A percentile compares a stretch with the other conserved stretches of the same genome.
Conservation (phyloP, 169 alveolate species). For the Eimeria tenella region DNA sequence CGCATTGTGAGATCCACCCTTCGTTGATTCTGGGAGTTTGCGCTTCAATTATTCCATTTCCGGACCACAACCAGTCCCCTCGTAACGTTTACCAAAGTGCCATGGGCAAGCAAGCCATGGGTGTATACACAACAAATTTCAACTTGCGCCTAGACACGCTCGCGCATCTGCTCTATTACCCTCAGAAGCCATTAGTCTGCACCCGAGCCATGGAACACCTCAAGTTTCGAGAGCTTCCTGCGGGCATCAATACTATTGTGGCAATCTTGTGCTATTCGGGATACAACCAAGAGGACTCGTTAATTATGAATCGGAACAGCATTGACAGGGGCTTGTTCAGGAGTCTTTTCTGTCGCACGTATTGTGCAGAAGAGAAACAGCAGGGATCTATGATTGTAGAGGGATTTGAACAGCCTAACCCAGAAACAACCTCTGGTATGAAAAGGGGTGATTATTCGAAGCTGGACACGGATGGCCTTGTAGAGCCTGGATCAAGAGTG, state of each 20-base stretch:
- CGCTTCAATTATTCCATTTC: slow-evolving; percentile 99
- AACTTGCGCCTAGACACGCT: slow-evolving; percentile 99
- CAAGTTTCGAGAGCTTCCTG: slow-evolving; percentile 99
- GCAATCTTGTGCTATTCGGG: slow-evolving; percentile 99
- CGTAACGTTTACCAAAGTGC: slow-evolving; percentile 99
- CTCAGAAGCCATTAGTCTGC: slow-evolving; percentile 99
- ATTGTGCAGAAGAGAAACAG: slow-evolving; percentile 96
- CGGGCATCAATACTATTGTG: slow-evolving; percentile 98
- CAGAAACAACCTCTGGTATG: slow-evolving; percentile 65
- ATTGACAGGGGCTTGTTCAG: slow-evolving; percentile 99
- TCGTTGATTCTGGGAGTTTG: slow-evolving; percentile 99
- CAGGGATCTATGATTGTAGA: slow-evolving; percentile 94
- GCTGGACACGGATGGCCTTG: slow-evolving; percentile 98
- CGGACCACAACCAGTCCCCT: slow-evolving; percentile 99
- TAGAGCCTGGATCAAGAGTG: slow-evolving; percentile 98
- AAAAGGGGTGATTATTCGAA: slow-evolving; percentile 93
- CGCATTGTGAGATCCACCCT: slow-evolving; percentile 99
- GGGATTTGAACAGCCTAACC: slow-evolving; percentile 92
- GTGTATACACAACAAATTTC: slow-evolving; percentile 98
- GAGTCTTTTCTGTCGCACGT: slow-evolving; percentile 97
- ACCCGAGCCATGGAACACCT: slow-evolving; percentile 98
- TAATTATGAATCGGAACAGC: slow-evolving; percentile 98
- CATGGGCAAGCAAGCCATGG: slow-evolving; percentile 99
- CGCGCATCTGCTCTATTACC: slow-evolving; percentile 98
- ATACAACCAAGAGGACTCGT: slow-evolving; percentile 99